A percentile compares a stretch with the other conserved stretches of the same genome.
phyloP scores from a whole-genome alignment of 495 filamentous ascomycete species.

The Xanthoparmelia taractica region DNA sequence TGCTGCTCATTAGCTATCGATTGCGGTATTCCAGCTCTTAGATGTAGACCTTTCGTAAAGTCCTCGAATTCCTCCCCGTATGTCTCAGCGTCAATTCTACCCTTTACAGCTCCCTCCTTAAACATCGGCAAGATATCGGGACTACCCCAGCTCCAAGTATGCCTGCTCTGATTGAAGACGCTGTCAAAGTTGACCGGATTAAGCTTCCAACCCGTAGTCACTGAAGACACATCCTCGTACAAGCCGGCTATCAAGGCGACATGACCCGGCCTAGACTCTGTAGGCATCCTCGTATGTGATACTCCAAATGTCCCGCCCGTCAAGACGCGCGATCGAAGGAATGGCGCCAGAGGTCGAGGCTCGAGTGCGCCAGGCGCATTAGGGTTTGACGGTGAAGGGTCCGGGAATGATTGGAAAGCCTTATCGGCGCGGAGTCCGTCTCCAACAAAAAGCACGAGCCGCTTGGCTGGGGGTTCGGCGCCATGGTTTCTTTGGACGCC shows the following conservation, averaged over 20 bases:
- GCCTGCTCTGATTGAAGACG: constrained; percentile 91
- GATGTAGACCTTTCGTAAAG: constrained; percentile 51
- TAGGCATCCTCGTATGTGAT: constrained; percentile 95
- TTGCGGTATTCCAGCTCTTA: not conserved
- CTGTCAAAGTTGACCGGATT: constrained; percentile 99
- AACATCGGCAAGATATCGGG: constrained; percentile 99
- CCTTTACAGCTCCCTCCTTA: constrained; percentile 81
- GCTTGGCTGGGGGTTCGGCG: constrained; percentile 70
- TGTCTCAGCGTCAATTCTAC: constrained; percentile 71
- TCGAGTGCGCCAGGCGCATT: constrained; percentile 40
- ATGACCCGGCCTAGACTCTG: constrained; percentile 94
- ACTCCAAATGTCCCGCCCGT: constrained; percentile 95
- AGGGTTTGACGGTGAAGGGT: constrained; percentile 64
- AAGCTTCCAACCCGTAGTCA: constrained; percentile 96
- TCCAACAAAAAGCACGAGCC: constrained; percentile 92
- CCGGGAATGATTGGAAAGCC: constrained; percentile 88
- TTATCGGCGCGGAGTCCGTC: constrained; percentile 97
- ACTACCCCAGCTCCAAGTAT: constrained; percentile 99
- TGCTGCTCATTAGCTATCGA: constrained; percentile 21
- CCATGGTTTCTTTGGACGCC: constrained; percentile 53
- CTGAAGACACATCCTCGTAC: constrained; percentile 96
- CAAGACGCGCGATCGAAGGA: constrained; percentile 80
- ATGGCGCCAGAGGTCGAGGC: constrained; percentile 79
- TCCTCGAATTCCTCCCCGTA: constrained; percentile 86
- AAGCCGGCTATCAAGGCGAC: constrained; percentile 95